Percentiles rank a stretch among this genome's conserved stretches.
Evolutionary conservation across 2,329 filamentous ascomycete genomes (phyloP).

Genomic region (Penicillium rolfsii): DNA sequence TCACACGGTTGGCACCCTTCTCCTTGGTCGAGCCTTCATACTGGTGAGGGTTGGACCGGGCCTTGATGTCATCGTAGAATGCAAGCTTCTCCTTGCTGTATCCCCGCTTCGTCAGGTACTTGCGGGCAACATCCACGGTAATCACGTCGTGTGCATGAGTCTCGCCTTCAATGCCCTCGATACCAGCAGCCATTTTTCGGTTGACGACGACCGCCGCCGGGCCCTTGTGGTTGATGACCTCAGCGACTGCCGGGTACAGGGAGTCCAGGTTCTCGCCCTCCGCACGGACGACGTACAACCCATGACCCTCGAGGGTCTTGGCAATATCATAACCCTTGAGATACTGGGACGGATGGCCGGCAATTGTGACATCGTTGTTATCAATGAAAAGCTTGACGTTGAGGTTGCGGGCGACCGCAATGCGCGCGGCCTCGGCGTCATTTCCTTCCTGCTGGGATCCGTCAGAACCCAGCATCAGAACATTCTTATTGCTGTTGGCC

Average conservation of each 20-base stretch:
- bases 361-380: conserved; percentile 49
- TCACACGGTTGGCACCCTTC: conserved; percentile 42
- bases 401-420: conserved; percentile 43
- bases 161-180: conserved; percentile 42
- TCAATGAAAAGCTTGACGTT: conserved; percentile 47
- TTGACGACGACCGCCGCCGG: conserved; percentile 39
- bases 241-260: conserved; percentile 39
- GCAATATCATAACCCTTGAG: conserved; percentile 42
- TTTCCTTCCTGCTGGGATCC: conserved; percentile 49
- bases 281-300: conserved; percentile 41
- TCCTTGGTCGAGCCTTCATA: conserved; percentile 42
- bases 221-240: conserved; percentile 38
- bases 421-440: conserved; percentile 45
- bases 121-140: conserved; percentile 40
- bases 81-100: conserved; percentile 40
- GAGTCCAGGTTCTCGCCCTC: conserved; percentile 44
- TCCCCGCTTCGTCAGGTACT: conserved; percentile 44
- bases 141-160: conserved; percentile 45
- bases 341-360: conserved; percentile 46
- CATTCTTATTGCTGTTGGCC: conserved; percentile 42
- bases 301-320: conserved; percentile 42
- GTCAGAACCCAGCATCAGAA: conserved; percentile 45
- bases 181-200: conserved; percentile 44
- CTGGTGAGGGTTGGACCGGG: conserved; percentile 35
- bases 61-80: conserved; percentile 42